A percentile compares a stretch with the other conserved stretches of the same genome.
phyloP scores from a whole-genome alignment of 1,284 basidiomycete genomes.

The Melampsora americana region DNA sequence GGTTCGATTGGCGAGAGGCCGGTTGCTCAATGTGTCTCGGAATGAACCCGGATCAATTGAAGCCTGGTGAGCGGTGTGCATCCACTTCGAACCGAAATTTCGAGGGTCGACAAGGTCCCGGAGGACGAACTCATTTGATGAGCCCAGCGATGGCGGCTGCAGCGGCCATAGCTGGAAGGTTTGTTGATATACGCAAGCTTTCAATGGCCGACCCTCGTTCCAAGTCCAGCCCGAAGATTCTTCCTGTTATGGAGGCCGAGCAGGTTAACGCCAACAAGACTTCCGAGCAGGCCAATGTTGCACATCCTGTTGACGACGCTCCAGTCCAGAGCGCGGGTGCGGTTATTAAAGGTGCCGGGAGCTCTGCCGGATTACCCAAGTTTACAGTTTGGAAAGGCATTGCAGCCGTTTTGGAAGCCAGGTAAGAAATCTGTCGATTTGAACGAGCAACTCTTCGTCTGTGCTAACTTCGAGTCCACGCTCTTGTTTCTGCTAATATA shows the following conservation, averaged over 20 bases:
- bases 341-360: constrained; percentile 61
- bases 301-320: constrained; percentile 48
- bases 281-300: constrained; percentile 46
- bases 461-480: neutral
- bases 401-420: constrained; percentile 37
- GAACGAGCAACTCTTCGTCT: constrained; percentile 63
- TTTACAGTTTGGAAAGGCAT: constrained; percentile 60
- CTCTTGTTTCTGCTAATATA: neutral
- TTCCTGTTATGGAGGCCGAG: constrained; percentile 59
- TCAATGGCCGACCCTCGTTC: constrained; percentile 57
- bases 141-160: constrained; percentile 95
- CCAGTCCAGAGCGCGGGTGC: constrained; percentile 51
- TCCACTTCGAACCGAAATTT: constrained; percentile 97
- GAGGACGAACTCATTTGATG: constrained; percentile 86
- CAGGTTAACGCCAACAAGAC: constrained; percentile 52
- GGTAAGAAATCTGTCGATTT: constrained; percentile 61
- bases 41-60: constrained; percentile 94
- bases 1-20: constrained; percentile 96
- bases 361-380: constrained; percentile 62
- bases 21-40: constrained; percentile 97
- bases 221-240: constrained; percentile 48
- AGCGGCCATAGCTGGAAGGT: constrained; percentile 80
- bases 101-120: constrained; percentile 85
- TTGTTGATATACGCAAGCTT: constrained; percentile 83
- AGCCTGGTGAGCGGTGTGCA: constrained; percentile 85